These are phyloP conservation scores for Trichoderma sp. DNA, from an alignment of 2,329 filamentous ascomycete genomes.

Conservation along the genomic window DNA sequence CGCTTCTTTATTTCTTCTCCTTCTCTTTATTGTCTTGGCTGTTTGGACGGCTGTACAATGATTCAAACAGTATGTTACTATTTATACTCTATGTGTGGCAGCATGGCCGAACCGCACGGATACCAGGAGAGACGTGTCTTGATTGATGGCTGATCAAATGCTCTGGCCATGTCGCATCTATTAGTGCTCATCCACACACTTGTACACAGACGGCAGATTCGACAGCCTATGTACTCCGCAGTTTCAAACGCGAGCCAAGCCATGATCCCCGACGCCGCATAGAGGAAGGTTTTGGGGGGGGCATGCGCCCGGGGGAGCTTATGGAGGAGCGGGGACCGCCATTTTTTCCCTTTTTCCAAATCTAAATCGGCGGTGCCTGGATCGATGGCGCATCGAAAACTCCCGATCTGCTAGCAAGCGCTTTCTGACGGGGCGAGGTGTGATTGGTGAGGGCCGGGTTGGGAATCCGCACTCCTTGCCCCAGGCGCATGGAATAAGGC, in stretches of 20 bases:
- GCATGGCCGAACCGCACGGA: neutral
- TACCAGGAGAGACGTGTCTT: neutral
- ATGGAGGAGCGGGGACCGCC: slow-evolving; percentile 5
- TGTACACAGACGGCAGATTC: neutral
- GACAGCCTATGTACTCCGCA: no score
- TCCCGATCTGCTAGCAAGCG: neutral
- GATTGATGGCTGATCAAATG: neutral
- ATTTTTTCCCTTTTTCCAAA: neutral
- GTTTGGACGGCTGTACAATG: neutral
- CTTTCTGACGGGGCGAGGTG: slow-evolving; percentile 17
- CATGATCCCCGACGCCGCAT: neutral
- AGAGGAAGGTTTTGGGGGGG: neutral
- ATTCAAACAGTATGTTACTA: neutral
- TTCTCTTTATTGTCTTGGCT: neutral
- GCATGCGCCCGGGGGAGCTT: neutral
- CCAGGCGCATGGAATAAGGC: neutral
- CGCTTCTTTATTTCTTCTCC: neutral
- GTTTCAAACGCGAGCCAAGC: neutral
- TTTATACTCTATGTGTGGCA: neutral
- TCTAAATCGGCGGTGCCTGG: slow-evolving; percentile 10
- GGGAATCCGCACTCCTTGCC: neutral
- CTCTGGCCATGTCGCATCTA: neutral
- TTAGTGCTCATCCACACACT: neutral
- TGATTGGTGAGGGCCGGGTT: slow-evolving; percentile 7
- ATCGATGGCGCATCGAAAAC: slow-evolving; percentile 7